Evolutionary conservation across 2,329 filamentous ascomycete genomes (phyloP).

Genomic region (Xylaria sp.): DNA sequence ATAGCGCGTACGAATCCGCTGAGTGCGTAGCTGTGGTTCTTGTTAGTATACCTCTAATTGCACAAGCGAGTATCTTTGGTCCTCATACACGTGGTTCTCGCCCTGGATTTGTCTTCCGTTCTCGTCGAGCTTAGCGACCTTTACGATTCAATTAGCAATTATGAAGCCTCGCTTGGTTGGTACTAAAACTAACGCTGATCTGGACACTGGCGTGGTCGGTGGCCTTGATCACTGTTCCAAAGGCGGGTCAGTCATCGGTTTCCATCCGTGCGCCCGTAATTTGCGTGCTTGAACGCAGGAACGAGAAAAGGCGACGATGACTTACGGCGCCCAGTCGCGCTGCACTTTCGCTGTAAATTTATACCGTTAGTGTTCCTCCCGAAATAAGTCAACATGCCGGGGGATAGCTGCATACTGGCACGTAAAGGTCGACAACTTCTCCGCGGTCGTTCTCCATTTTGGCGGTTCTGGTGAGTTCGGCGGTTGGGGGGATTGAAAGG

Average conservation of each 20-base stretch:
- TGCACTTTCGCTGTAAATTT: slow-evolving; percentile 87
- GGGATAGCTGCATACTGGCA: slow-evolving; percentile 45
- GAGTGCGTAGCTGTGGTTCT: slow-evolving; percentile 97
- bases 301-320: not conserved
- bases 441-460: slow-evolving; percentile 99
- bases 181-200: slow-evolving; percentile 35
- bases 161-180: not conserved
- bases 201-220: slow-evolving; percentile 99
- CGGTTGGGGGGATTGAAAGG: slow-evolving; percentile 24
- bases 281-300: not conserved
- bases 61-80: not conserved
- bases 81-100: slow-evolving; percentile 40
- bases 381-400: not conserved
- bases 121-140: slow-evolving; percentile 96
- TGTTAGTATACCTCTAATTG: slow-evolving; percentile 62
- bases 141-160: slow-evolving; percentile 25
- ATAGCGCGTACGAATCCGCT: slow-evolving; percentile 98
- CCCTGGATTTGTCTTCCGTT: slow-evolving; percentile 86
- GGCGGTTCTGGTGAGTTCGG: slow-evolving; percentile 53
- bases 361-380: slow-evolving; percentile 28
- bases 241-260: slow-evolving; percentile 12
- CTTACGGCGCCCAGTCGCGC: slow-evolving; percentile 38
- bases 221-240: slow-evolving; percentile 84
- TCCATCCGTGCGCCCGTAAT: not conserved
- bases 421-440: slow-evolving; percentile 99